These are phyloP conservation scores for Zygosaccharomyces bisporus DNA, from an alignment of 805 yeast genomes.

Conservation along the genomic window DNA sequence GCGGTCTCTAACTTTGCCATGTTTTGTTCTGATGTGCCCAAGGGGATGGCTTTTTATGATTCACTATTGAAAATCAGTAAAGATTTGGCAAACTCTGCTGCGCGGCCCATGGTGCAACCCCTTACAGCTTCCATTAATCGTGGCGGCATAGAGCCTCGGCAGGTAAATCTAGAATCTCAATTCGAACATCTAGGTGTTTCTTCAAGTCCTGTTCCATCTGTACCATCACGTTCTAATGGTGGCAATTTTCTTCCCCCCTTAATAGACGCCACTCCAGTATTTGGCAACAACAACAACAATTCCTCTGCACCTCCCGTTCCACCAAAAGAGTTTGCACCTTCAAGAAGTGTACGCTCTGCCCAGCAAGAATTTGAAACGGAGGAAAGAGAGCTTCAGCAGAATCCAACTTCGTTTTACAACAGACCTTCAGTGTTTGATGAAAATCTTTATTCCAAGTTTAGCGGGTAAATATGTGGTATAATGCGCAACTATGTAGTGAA, in stretches of 20 bases:
- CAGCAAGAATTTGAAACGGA: constrained; percentile 17
- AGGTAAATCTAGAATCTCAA: background rate
- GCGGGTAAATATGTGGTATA: constrained; percentile 13
- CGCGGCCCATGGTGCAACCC: constrained; percentile 4
- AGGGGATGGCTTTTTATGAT: constrained; percentile 62
- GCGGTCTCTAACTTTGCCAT: constrained; percentile 58
- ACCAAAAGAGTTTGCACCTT: constrained; percentile 14
- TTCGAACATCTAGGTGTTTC: constrained; percentile 8
- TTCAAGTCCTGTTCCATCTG: constrained; percentile 14
- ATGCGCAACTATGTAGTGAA: background rate
- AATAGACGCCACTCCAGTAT: constrained; percentile 2
- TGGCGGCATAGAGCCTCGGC: background rate
- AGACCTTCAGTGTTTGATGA: constrained; percentile 52
- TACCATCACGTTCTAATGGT: constrained; percentile 11
- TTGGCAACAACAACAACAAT: background rate
- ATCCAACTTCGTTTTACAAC: constrained; percentile 43
- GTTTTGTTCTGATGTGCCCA: constrained; percentile 53
- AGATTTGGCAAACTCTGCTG: constrained; percentile 17
- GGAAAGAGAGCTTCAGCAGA: constrained; percentile 27
- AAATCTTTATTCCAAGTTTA: constrained; percentile 41
- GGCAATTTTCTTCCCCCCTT: background rate
- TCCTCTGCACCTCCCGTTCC: constrained; percentile 22
- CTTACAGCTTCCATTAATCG: constrained; percentile 7
- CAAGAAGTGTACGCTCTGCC: constrained; percentile 2
- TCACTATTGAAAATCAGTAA: constrained; percentile 37